phyloP scores from a whole-genome alignment of 257 asterid genomes.

The Catharanthus roseus region DNA sequence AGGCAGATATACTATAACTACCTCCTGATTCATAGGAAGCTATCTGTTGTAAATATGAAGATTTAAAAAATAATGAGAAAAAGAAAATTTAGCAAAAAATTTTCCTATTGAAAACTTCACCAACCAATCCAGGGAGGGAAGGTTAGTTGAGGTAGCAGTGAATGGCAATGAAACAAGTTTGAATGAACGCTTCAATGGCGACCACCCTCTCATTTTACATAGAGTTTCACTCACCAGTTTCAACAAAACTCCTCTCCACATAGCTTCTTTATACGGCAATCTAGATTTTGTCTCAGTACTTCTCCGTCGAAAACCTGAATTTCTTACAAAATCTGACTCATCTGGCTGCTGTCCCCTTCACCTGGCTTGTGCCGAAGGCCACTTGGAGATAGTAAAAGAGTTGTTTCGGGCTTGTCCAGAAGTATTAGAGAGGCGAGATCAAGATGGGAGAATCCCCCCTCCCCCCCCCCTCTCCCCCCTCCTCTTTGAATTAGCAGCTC shows the following conservation, averaged over 20 bases:
- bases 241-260: conserved; percentile 1
- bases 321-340: neutral
- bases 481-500: neutral
- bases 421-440: neutral
- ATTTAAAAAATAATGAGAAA: too few species aligned
- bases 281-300: neutral
- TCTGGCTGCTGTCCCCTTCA: neutral
- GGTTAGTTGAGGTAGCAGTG: neutral
- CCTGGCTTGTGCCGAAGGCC: neutral
- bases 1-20: too few species aligned
- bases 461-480: too few species aligned
- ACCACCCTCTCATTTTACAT: neutral
- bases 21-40: too few species aligned
- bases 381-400: neutral
- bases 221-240: neutral
- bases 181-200: neutral
- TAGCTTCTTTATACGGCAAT: neutral
- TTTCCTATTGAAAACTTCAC: too few species aligned
- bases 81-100: too few species aligned
- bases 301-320: neutral
- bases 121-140: too few species aligned
- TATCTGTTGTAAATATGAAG: too few species aligned
- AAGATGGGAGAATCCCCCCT: conserved; percentile 5
- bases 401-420: neutral
- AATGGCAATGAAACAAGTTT: neutral